A percentile compares a stretch with the other conserved stretches of the same genome.
These are phyloP conservation scores for Sporothrix curviconia DNA, from an alignment of 2,329 filamentous ascomycete species.

Conservation along the genomic window DNA sequence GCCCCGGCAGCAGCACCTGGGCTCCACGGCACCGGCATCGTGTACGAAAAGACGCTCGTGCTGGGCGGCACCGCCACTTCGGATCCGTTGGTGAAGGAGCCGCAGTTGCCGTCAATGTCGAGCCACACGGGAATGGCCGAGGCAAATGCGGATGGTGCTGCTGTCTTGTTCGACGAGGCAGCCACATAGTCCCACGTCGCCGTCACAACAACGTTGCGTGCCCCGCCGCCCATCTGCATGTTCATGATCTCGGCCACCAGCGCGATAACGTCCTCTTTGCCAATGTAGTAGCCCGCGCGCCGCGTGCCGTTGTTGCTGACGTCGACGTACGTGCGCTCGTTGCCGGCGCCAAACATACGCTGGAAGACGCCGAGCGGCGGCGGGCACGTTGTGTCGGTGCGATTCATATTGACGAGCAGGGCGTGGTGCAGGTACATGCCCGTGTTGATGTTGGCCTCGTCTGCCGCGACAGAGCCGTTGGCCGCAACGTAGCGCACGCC, in stretches of 20 bases:
- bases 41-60: constrained; percentile 11
- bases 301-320: constrained; percentile 19
- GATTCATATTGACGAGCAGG: constrained; percentile 18
- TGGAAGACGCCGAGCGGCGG: not conserved
- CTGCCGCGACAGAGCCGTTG: constrained; percentile 18
- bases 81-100: constrained; percentile 7
- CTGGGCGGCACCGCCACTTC: constrained; percentile 15
- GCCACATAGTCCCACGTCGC: constrained; percentile 22
- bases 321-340: constrained; percentile 21
- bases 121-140: constrained; percentile 21
- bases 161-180: not conserved
- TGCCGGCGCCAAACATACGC: constrained; percentile 21
- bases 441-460: constrained; percentile 26
- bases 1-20: not conserved
- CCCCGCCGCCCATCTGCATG: constrained; percentile 5
- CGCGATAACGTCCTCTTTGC: constrained; percentile 11
- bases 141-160: constrained; percentile 13
- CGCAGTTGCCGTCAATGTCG: constrained; percentile 23
- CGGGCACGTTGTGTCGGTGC: constrained; percentile 19
- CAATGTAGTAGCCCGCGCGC: constrained; percentile 21
- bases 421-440: constrained; percentile 27
- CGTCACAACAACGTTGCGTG: constrained; percentile 18
- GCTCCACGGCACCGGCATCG: constrained; percentile 17
- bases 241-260: constrained; percentile 22
- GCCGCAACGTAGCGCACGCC: constrained; percentile 23